These are phyloP conservation scores for Anastatica hierochuntica DNA, from an alignment of 345 rosid species.

Conservation along the genomic window DNA sequence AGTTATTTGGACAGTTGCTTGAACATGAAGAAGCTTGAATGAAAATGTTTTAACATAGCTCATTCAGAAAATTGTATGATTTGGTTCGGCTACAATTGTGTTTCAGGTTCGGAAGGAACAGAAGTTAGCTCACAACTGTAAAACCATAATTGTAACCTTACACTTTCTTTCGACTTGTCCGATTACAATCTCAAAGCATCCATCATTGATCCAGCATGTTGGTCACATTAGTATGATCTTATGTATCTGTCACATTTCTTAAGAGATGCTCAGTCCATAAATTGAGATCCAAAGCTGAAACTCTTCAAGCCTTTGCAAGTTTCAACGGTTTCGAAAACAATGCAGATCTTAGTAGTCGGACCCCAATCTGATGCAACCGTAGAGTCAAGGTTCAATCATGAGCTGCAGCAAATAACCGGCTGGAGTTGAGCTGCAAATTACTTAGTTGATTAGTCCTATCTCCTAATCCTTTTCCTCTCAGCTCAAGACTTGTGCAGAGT, in stretches of 20 bases:
- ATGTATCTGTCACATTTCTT: not conserved
- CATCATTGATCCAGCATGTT: not conserved
- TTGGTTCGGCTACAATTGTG: not conserved
- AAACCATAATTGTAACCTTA: not conserved
- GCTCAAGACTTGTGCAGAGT: slow-evolving; percentile 5
- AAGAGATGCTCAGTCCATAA: not conserved
- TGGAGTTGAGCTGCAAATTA: not conserved
- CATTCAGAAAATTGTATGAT: not conserved
- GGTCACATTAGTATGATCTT: not conserved
- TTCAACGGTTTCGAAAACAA: too few relatives aligned
- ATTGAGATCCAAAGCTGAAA: not conserved
- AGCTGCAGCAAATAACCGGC: too few relatives aligned
- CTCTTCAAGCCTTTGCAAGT: too few relatives aligned
- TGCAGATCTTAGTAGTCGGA: not conserved
- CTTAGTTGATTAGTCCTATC: not conserved
- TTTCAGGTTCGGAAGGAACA: too few relatives aligned
- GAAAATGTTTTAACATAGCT: not conserved
- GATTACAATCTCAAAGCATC: not conserved
- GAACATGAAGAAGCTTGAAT: slow-evolving; percentile 75
- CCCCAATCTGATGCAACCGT: not conserved
- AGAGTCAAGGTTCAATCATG: not conserved
- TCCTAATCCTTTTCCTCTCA: not conserved
- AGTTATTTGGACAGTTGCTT: slow-evolving; percentile 75
- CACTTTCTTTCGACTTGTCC: not conserved
- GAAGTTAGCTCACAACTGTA: not conserved